Percentiles rank a stretch among this genome's conserved stretches.
Evolutionary conservation across 1,284 basidiomycete genomes (phyloP).

Genomic region (Wolfiporia cocos): DNA sequence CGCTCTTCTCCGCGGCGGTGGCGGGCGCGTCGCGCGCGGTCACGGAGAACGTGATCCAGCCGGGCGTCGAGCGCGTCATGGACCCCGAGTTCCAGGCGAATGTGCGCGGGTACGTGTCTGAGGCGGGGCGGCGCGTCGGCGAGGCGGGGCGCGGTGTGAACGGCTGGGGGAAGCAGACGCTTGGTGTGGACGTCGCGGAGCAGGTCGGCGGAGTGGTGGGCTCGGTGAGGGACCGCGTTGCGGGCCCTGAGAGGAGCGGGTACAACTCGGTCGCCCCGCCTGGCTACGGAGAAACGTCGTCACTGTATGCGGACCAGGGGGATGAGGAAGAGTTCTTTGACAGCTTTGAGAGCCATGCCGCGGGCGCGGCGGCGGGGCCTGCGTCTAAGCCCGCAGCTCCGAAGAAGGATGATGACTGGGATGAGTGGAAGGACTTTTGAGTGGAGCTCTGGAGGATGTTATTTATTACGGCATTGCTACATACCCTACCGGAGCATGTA

Average conservation of each 20-base stretch:
- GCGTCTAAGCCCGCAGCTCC: conserved; percentile 16
- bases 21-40: conserved; percentile 70
- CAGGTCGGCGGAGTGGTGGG: conserved; percentile 56
- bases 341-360: conserved; percentile 37
- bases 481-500: too few species aligned
- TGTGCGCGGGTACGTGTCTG: conserved; percentile 62
- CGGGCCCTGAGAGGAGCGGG: conserved; percentile 40
- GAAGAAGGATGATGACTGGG: conserved; percentile 56
- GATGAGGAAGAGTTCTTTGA: conserved; percentile 52
- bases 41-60: conserved; percentile 75
- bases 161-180: conserved; percentile 63
- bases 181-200: conserved; percentile 77
- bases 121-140: conserved; percentile 59
- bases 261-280: conserved; percentile 44
- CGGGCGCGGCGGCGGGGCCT: conserved; percentile 9
- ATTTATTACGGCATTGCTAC: too few species aligned
- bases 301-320: conserved; percentile 41
- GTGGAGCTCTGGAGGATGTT: too few species aligned
- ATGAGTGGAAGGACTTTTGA: conserved; percentile 78
- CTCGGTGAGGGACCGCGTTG: conserved; percentile 42
- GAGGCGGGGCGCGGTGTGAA: conserved; percentile 56
- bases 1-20: conserved; percentile 71
- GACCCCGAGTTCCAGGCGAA: conserved; percentile 74
- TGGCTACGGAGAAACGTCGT: conserved; percentile 46
- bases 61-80: conserved; percentile 68